phyloP scores from a whole-genome alignment of 2,329 filamentous ascomycete genomes.

The Trichoderma breve region DNA sequence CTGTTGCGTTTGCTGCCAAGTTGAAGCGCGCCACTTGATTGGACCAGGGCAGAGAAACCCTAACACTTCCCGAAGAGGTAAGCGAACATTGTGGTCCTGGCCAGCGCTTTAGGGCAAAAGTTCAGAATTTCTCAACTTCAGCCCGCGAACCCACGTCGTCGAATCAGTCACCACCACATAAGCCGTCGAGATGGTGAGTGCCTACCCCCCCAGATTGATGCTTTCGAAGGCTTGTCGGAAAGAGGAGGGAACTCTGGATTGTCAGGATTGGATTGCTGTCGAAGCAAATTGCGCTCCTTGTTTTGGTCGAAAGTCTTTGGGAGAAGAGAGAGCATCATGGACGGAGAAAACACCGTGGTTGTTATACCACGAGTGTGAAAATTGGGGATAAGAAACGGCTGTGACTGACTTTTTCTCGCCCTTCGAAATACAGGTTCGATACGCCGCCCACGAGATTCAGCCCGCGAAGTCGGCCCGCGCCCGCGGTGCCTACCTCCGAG shows the following conservation, averaged over 20 bases:
- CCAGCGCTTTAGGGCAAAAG: slow-evolving; percentile 42
- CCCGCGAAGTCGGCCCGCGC: slow-evolving; percentile 93
- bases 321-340: neutral
- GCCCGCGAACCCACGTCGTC: slow-evolving; percentile 49
- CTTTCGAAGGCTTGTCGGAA: neutral
- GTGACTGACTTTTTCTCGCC: slow-evolving; percentile 27
- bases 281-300: neutral
- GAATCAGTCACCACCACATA: slow-evolving; percentile 54
- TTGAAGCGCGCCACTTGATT: slow-evolving; percentile 10
- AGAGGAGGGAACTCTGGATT: slow-evolving; percentile 3
- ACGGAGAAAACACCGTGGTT: neutral
- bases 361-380: neutral
- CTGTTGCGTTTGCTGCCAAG: neutral
- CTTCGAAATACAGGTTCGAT: slow-evolving; percentile 69
- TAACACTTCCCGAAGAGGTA: slow-evolving; percentile 42
- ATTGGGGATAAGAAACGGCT: neutral
- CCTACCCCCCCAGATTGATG: slow-evolving; percentile 24
- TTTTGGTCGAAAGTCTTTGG: neutral
- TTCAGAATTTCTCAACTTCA: slow-evolving; percentile 49
- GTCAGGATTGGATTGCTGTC: neutral
- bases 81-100: slow-evolving; percentile 43
- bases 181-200: slow-evolving; percentile 58
- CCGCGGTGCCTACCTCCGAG: slow-evolving; percentile 97
- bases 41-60: slow-evolving; percentile 42
- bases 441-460: slow-evolving; percentile 87